Percentiles rank a stretch among this genome's conserved stretches.
Conservation (phyloP, 768 basidiomycete genomes). For the Lentinus tigrinus region DNA sequence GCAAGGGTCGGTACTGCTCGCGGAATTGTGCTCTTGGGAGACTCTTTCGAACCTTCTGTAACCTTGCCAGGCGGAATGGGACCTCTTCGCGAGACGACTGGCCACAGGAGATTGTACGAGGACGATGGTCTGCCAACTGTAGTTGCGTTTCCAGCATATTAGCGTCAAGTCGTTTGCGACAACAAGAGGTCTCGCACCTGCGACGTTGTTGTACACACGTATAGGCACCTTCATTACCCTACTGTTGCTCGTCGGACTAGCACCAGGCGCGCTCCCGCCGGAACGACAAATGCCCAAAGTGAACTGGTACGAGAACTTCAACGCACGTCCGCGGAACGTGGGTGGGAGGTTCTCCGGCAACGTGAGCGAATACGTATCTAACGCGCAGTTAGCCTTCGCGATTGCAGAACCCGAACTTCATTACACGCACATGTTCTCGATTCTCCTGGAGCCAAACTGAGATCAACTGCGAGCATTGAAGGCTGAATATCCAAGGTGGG, state of each 20-base stretch:
- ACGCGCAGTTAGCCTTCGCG: neutral
- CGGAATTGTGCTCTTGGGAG: neutral
- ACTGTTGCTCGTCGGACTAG: conserved; percentile 54
- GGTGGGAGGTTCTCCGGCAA: conserved; percentile 86
- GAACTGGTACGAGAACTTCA: conserved; percentile 88
- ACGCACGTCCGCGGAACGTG: conserved; percentile 80
- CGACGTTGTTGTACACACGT: conserved; percentile 84
- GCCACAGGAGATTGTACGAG: conserved; percentile 86
- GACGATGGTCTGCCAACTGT: conserved; percentile 49
- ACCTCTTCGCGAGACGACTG: conserved; percentile 39
- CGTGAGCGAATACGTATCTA: conserved; percentile 77
- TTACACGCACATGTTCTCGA: conserved; percentile 70
- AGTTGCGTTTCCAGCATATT: neutral
- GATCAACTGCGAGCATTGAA: conserved; percentile 86
- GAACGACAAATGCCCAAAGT: conserved; percentile 85
- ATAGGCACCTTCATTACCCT: conserved; percentile 90
- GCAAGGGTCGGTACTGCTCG: neutral
- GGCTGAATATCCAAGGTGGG: conserved; percentile 87
- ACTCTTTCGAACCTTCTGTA: conserved; percentile 5
- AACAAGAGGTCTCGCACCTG: conserved; percentile 47
- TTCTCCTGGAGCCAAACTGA: conserved; percentile 80
- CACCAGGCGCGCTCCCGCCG: conserved; percentile 18
- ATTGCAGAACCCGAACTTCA: neutral
- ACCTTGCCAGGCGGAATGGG: conserved; percentile 10
- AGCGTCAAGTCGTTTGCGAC: neutral